These are phyloP conservation scores for Vicia villosa DNA, from an alignment of 306 rosid species.

Conservation along the genomic window DNA sequence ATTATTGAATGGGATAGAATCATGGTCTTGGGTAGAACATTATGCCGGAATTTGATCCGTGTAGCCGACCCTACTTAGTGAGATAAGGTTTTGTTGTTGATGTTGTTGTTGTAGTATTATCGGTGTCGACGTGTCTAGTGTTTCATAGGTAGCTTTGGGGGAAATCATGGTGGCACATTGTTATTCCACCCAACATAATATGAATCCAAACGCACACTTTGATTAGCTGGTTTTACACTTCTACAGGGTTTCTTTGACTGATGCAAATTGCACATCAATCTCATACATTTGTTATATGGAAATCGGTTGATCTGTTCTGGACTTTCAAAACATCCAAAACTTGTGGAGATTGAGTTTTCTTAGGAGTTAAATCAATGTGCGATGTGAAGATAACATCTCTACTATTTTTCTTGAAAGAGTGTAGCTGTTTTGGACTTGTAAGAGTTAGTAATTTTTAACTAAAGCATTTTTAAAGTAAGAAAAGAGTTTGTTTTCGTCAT, in stretches of 20 bases:
- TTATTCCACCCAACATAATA: neutral
- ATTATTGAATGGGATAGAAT: no score
- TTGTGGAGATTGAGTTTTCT: neutral
- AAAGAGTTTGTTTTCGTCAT: neutral
- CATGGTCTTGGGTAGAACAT: no score
- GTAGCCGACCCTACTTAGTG: no score
- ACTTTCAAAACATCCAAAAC: neutral
- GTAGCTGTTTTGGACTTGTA: neutral
- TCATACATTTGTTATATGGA: neutral
- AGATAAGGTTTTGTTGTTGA: no score
- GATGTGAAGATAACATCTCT: neutral
- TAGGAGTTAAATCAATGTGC: neutral
- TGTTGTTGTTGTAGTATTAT: no score
- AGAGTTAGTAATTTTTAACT: neutral
- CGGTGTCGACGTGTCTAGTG: neutral
- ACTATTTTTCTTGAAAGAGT: neutral
- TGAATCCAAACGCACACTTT: neutral
- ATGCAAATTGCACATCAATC: neutral
- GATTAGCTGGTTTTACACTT: neutral
- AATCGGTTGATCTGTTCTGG: constrained; percentile 3
- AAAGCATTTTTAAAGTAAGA: neutral
- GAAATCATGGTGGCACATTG: neutral
- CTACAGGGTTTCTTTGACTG: neutral
- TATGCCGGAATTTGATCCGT: no score
- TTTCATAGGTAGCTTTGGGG: neutral